Evolutionary conservation across 768 basidiomycete genomes (phyloP), one percentile per base, ranked within the genome.

Genomic region (Galerina sulciceps): DNA sequence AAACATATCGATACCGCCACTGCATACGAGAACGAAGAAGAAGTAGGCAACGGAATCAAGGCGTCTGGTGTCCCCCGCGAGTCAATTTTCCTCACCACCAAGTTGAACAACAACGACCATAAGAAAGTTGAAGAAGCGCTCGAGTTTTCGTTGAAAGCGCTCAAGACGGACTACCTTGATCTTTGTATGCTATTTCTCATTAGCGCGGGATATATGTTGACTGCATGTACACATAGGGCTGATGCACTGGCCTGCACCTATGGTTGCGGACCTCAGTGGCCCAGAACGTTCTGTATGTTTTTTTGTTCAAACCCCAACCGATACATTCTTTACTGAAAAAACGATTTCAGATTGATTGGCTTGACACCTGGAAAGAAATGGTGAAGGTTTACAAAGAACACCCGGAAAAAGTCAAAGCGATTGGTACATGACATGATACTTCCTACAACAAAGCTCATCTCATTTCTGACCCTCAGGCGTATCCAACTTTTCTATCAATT

Each of bases 221-320:
- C n/a, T n/a, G 41, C 6, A 0, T 34, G 6, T 20, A 36, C 41
- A 46, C 43, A 5, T 58, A 88, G 87, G 85, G 84, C 76, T 91
- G 57, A 85, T 92, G 82, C 90, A 92, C 73, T 92, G 90, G 91
- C 93, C 92, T 13, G 85, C 88, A 17, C 88, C 91, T 35, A 84
- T 91, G 84, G 84, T 81, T 10, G 64, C 65, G 42, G 84, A 84
- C 58, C 77, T 77, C 50, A 75, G 81, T 17, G 77, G 61, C 9
- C 64, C 86, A 6, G 85, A 89, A 65, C 82, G 78, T 66, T 76
- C 71, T 3, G 75, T 76, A 57, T 2, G 74, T 58, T 10, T 10
- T 17, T 9, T 40, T 40, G n/a, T n/a, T n/a, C n/a, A n/a, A n/a
- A n/a, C n/a, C n/a, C n/a, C n/a, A n/a, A n/a, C n/a, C n/a, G n/a